Percentiles rank a stretch among this genome's conserved stretches.
These are phyloP conservation scores for Candida pini DNA, from an alignment of 805 yeast species.

Conservation along the genomic window DNA sequence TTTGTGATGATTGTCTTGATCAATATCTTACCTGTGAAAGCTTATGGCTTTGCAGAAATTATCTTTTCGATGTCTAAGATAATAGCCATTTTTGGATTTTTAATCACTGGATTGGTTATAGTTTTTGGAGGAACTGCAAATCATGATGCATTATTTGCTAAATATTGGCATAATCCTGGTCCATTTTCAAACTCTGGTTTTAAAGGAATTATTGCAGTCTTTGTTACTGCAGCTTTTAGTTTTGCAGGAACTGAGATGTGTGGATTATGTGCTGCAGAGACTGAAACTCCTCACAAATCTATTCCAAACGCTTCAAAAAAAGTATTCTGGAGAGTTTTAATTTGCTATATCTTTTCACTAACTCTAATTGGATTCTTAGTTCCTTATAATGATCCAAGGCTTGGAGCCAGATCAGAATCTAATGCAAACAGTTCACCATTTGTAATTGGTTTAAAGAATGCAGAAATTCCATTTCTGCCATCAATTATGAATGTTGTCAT, in stretches of 20 bases:
- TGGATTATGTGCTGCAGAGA: conserved; percentile 47
- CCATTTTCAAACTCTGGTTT: conserved; percentile 37
- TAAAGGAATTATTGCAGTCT: conserved; percentile 48
- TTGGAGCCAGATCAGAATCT: conserved; percentile 25
- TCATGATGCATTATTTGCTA: conserved; percentile 38
- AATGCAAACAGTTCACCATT: conserved; percentile 39
- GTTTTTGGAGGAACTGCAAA: conserved; percentile 43
- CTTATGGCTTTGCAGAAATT: conserved; percentile 52
- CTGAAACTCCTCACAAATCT: conserved; percentile 40
- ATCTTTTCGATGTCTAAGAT: conserved; percentile 44
- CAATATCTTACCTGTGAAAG: conserved; percentile 49
- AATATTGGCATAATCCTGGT: conserved; percentile 42
- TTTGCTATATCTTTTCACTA: conserved; percentile 42
- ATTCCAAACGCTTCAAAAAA: conserved; percentile 50
- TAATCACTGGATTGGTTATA: conserved; percentile 47
- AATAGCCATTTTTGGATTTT: conserved; percentile 44
- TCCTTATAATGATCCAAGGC: conserved; percentile 35
- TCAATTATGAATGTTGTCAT: conserved; percentile 37
- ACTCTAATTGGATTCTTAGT: conserved; percentile 42
- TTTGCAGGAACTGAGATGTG: conserved; percentile 50
- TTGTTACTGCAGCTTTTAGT: conserved; percentile 51
- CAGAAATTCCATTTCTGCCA: conserved; percentile 32
- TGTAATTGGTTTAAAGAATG: conserved; percentile 38
- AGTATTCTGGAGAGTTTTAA: conserved; percentile 49
- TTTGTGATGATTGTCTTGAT: conserved; percentile 42